A percentile compares a stretch with the other conserved stretches of the same genome.
phyloP scores from a whole-genome alignment of 2,329 filamentous ascomycete species.

The Alternaria metachromatica region DNA sequence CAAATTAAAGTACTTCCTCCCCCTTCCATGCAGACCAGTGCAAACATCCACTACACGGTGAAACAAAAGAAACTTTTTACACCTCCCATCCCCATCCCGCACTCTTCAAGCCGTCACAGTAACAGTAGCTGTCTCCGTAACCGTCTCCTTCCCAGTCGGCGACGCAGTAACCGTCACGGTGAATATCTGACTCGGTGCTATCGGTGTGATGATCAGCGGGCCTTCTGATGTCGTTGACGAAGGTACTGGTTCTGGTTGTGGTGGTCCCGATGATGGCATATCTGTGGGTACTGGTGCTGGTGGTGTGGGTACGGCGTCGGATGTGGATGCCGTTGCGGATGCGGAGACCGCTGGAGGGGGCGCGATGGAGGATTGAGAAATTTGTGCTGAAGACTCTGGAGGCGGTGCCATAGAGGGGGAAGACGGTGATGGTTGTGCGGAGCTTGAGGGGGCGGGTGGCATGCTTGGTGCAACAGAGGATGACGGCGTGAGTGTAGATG shows the following conservation, averaged over 20 bases:
- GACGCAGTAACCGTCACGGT: conserved; percentile 43
- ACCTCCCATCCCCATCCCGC: not conserved
- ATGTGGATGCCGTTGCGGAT: not conserved
- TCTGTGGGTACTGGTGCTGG: conserved; percentile 6
- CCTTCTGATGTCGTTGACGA: conserved; percentile 27
- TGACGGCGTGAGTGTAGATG: not conserved
- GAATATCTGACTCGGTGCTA: conserved; percentile 41
- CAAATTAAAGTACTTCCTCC: not conserved
- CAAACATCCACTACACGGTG: too few relatives aligned
- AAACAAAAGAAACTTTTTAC: not conserved
- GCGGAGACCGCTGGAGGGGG: not conserved
- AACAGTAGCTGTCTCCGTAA: conserved; percentile 34
- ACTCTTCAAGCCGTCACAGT: conserved; percentile 25
- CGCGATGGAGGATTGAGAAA: not conserved
- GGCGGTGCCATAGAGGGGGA: not conserved
- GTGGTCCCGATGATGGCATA: not conserved
- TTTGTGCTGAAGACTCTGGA: not conserved
- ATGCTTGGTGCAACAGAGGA: not conserved
- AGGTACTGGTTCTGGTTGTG: conserved; percentile 5
- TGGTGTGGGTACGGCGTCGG: not conserved
- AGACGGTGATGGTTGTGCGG: not conserved
- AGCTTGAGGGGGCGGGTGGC: not conserved
- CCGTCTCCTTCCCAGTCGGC: conserved; percentile 39
- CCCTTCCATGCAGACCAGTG: not conserved
- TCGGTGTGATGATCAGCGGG: conserved; percentile 42